Base-by-base conservation (phyloP, 805 yeast genomes). In the Teunomyces panamensis region DNA sequence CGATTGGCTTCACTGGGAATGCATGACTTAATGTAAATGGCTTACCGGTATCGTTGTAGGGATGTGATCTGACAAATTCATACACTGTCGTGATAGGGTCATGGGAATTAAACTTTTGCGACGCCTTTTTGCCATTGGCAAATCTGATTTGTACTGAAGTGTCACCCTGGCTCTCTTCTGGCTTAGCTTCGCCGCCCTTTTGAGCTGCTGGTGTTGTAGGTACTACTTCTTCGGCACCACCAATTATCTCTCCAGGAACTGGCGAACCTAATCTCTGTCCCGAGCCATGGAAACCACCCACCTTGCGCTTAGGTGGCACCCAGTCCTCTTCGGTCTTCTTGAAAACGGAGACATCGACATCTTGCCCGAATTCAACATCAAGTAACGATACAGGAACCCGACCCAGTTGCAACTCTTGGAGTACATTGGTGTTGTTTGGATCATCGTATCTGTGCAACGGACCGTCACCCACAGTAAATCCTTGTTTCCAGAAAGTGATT, bases 391-490 rank as follows among this genome's bases (percentile, higher is more conserved):
- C 69, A 14, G 99, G 99, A 0, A 97, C 99, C 49, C 95, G 77
- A 8, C 99, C 99, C 47, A 83, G 78, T 60, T 88, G 87, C 67
- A 94, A 77, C 55, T 91, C 94, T 53, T 83, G 78, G 57, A 94
- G 73, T 54, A 88, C 86, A 39, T 77, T 79, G 42, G 84, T 84
- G 63, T 92, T 94, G n/a, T 79, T 82, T 5, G 96, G 96, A 64
- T 94, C 98, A 59, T 92, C 97, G 64, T 90, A 94, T 49, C 94
- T 75, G 64, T 79, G 85, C 47, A 94, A 75, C 20, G 81, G 80
- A 2, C 98, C 98, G 43, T 91, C 96, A 29, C 94, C 98, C 24
- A 94, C 90, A 52, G 89, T 89, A 68, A 94, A 94, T 1, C 99
- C 99, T 59, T 94, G 92, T 56, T 83, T 85, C 99, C 99, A 94